Base-by-base conservation (phyloP, 805 yeast genomes). In the Saturnispora diversa region DNA sequence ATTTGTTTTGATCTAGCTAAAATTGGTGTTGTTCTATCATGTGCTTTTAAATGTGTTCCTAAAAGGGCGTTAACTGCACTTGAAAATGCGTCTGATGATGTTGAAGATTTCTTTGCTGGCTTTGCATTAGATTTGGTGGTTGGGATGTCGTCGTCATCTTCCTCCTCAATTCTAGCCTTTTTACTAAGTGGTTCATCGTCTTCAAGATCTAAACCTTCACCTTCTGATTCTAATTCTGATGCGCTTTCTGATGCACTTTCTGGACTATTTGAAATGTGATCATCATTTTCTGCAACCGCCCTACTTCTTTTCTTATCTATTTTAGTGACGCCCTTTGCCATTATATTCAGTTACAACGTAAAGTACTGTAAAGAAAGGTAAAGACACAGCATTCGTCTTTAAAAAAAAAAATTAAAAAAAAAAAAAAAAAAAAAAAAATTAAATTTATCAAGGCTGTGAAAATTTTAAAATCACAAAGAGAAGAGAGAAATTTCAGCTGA, bases 1-100 rank as follows among this genome's bases (percentile, higher is more conserved):
- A 72, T 68, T 49, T 81, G 83, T 54, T 84, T 83, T 19, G 74
- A 68, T 62, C 97, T 77, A 6, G 90, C 88, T 63, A 90, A 70
- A 42, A 90, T 84, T 3, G 98, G 98, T 58, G 88, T 95, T 33
- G 73, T 73, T 55, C 97, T 71, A 54, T 83, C 86, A 52, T 90
- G 83, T 0, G 95, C 94, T 58, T 92, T 92, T 49, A 90, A 68
- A 52, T 77, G 80, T 2, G 97, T 85, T 5, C 82, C 83, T 38
- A 90, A 64, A 52, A 90, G 82, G 12, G 95, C 92, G 49, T 67
- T 76, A 54, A 92, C 76, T 0, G 97, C 97, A 40, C 63, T 70
- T 15, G 95, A 84, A 55, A 92, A 90, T 2, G 77, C 69, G 32
- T 69, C 79, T 1, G 85, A 71, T n/a, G 87, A 90, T 59, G 80